These are phyloP conservation scores for Alternaria brassicicola DNA, from an alignment of 2,329 filamentous ascomycete species.

Conservation along the genomic window DNA sequence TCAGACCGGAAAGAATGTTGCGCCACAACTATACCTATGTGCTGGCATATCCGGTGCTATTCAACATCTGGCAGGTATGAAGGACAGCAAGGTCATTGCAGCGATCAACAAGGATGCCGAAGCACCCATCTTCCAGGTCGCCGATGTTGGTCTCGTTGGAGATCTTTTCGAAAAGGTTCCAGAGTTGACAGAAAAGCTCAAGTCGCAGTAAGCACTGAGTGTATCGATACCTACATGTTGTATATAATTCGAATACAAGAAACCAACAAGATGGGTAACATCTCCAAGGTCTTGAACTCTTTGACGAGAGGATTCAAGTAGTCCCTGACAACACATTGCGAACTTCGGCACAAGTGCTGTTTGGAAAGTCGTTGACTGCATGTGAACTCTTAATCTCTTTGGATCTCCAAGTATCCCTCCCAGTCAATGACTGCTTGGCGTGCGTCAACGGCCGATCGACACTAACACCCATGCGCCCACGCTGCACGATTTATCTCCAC, in stretches of 20 bases:
- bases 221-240: constrained; percentile 14
- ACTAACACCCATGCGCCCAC: constrained; percentile 13
- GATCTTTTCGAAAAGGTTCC: constrained; percentile 96
- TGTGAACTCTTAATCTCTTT: not conserved
- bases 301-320: not conserved
- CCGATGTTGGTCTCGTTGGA: constrained; percentile 92
- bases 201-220: constrained; percentile 51
- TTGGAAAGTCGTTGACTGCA: not conserved
- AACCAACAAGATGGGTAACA: not conserved
- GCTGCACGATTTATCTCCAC: constrained; percentile 9
- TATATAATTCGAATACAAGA: constrained; percentile 7
- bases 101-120: constrained; percentile 98
- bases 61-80: constrained; percentile 98
- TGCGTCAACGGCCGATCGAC: constrained; percentile 20
- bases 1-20: constrained; percentile 98
- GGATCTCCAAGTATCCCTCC: not conserved
- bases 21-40: constrained; percentile 91
- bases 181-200: constrained; percentile 94
- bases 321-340: not conserved
- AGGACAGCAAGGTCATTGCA: constrained; percentile 99
- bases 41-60: constrained; percentile 97
- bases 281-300: no score
- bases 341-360: not conserved
- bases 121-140: constrained; percentile 97
- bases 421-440: constrained; percentile 14